Base-by-base conservation (phyloP, 352 stramenopile species). In the Globisporangium abappressorium region DNA sequence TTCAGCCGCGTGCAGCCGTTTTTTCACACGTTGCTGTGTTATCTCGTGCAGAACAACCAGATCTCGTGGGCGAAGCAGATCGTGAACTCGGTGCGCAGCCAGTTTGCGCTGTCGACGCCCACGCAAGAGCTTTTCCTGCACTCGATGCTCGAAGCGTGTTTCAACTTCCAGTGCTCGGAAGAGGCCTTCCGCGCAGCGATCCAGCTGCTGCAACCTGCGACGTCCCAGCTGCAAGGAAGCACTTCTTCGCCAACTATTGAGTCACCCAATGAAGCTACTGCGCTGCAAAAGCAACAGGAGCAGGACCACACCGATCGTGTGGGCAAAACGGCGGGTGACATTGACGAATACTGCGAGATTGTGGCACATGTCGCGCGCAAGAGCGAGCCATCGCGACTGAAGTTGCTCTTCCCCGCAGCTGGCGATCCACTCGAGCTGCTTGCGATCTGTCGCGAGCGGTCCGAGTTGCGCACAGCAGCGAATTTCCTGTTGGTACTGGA, bases 401-500 rank as follows among this genome's bases (percentile, higher is more conserved):
- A 81, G 60, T 5, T 91, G 55, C 65, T 95, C 55, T 95, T 95
- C 46, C 84, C 84, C 0, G 55, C 76, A 3, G 85, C 79, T 0
- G 88, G 88, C 0, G 88, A 95, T 34, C 85, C 88, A 2, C 69
- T 89, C 38, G 75, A 89, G 38, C 71, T 95, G 26, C 74, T 95
- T 1, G 65, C 63, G 1, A 76, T 85, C 34, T 94, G 85, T 46
- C 78, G 83, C 7, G 75, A 88, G 54, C 83, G 84, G 9, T 84
- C 78, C 0, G 83, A 95, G 76, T 66, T 95, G 12, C 84, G 75
- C 20, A 95, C 88, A 4, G 85, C 88, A 15, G 88, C 88, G 11
- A 95, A 95, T 41, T 95, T 95, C 57, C 49, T 95, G 62, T 66
- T 95, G 8, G 89, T 93, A 24, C 58, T 95, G 9, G 88, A 93